Percentiles rank a stretch among this genome's conserved stretches.
Conservation (phyloP, 805 yeast species). For the Schizosaccharomyces lindneri region DNA sequence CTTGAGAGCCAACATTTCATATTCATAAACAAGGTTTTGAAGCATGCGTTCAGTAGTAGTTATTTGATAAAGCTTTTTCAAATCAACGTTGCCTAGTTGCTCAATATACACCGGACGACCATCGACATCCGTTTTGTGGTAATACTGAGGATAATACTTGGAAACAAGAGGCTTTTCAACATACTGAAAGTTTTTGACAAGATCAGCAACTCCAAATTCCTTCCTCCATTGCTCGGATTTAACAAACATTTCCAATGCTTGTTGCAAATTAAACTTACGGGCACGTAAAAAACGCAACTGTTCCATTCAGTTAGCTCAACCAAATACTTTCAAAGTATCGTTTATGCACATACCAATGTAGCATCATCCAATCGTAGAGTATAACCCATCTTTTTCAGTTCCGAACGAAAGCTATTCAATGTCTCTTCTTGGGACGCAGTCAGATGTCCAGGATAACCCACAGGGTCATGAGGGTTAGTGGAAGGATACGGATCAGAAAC, state of each 20-base stretch:
- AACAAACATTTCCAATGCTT: slow-evolving; percentile 61
- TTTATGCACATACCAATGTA: slow-evolving; percentile 7
- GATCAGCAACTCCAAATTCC: slow-evolving; percentile 65
- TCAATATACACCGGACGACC: slow-evolving; percentile 92
- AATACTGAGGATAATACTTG: slow-evolving; percentile 73
- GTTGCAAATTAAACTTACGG: slow-evolving; percentile 66
- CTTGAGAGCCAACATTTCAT: slow-evolving; percentile 62
- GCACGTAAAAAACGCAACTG: slow-evolving; percentile 70
- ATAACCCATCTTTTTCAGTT: slow-evolving; percentile 39
- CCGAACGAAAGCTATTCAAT: slow-evolving; percentile 31
- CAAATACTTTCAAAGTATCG: not conserved
- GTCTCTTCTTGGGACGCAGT: slow-evolving; percentile 25
- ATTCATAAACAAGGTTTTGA: slow-evolving; percentile 89
- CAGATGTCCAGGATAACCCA: not conserved
- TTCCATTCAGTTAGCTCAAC: not conserved
- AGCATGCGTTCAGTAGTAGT: slow-evolving; percentile 92
- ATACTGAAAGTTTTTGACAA: slow-evolving; percentile 68
- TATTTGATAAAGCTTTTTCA: slow-evolving; percentile 74
- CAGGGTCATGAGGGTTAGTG: not conserved
- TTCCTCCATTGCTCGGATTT: slow-evolving; percentile 79
- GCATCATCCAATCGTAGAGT: slow-evolving; percentile 56
- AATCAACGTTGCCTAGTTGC: slow-evolving; percentile 75
- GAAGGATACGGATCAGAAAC: not conserved
- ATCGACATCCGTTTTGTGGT: slow-evolving; percentile 88
- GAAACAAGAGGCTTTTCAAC: slow-evolving; percentile 52